Percentiles rank a stretch among this genome's conserved stretches.
Conservation (phyloP, 2,329 filamentous ascomycete species). For the Phialemonium atrogriseum region DNA sequence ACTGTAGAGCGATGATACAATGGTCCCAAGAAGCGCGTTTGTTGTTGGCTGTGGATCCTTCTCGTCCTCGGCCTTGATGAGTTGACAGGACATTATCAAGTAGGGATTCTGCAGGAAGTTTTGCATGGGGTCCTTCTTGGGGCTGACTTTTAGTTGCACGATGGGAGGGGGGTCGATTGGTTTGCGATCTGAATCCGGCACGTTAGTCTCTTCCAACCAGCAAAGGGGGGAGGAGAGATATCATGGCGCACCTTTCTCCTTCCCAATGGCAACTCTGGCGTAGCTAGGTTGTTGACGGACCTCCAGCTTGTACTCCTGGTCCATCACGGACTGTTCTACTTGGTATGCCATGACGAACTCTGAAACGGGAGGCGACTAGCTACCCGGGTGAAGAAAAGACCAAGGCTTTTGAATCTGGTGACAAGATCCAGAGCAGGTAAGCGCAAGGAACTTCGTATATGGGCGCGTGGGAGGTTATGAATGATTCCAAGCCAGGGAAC, state of each 20-base stretch:
- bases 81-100: slow-evolving; percentile 37
- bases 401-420: too few species aligned
- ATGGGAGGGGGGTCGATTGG: slow-evolving; percentile 84
- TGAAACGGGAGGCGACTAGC: neutral
- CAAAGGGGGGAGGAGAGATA: neutral
- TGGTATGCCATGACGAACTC: slow-evolving; percentile 1
- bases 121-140: slow-evolving; percentile 35
- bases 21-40: slow-evolving; percentile 58
- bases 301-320: slow-evolving; percentile 19
- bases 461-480: too few species aligned
- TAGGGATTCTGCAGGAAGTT: slow-evolving; percentile 47
- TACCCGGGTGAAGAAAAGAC: neutral
- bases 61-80: slow-evolving; percentile 32
- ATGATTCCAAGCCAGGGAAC: too few species aligned
- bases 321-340: too few species aligned
- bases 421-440: too few species aligned
- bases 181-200: slow-evolving; percentile 57
- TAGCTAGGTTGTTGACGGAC: slow-evolving; percentile 60
- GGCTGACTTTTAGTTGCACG: slow-evolving; percentile 55
- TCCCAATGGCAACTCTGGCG: slow-evolving; percentile 61
- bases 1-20: slow-evolving; percentile 74
- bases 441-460: too few species aligned
- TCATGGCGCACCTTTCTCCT: slow-evolving; percentile 58
- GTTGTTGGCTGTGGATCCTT: slow-evolving; percentile 37
- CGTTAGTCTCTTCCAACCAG: slow-evolving; percentile 2